phyloP scores from a whole-genome alignment of 1,139 yeast genomes.

The Sugiyamaella paludigena region DNA sequence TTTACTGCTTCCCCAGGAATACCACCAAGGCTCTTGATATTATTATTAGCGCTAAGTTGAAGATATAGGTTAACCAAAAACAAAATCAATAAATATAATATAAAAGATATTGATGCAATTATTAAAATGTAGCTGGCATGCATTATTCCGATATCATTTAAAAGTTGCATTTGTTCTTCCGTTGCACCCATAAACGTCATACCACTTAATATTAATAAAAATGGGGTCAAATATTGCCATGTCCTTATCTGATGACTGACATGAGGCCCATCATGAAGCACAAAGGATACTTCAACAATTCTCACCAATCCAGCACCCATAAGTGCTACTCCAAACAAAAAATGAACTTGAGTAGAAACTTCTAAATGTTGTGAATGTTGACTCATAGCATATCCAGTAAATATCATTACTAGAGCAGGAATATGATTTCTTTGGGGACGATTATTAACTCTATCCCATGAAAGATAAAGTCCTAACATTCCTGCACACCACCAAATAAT shows the following conservation, averaged over 20 bases:
- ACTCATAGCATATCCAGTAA: constrained; percentile 94
- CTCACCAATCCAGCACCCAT: constrained; percentile 76
- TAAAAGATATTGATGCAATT: constrained; percentile 70
- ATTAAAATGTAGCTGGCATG: constrained; percentile 79
- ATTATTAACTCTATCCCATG: constrained; percentile 50
- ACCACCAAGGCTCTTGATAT: neutral
- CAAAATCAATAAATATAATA: constrained; percentile 66
- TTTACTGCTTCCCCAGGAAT: neutral
- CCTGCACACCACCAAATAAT: constrained; percentile 97
- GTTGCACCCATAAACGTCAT: constrained; percentile 85
- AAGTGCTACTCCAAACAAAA: constrained; percentile 75
- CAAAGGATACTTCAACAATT: constrained; percentile 71
- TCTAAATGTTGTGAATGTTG: constrained; percentile 74
- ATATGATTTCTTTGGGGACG: constrained; percentile 59
- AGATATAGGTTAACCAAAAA: constrained; percentile 57
- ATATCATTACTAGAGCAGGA: constrained; percentile 76
- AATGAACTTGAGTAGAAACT: constrained; percentile 83
- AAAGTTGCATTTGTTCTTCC: constrained; percentile 77
- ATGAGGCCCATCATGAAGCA: constrained; percentile 51
- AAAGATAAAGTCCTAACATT: constrained; percentile 70
- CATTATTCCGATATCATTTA: constrained; percentile 73
- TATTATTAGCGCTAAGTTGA: constrained; percentile 39
- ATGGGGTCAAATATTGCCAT: constrained; percentile 83
- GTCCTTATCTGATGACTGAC: constrained; percentile 50
- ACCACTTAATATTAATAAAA: constrained; percentile 75